Percentiles rank a stretch among this genome's conserved stretches.
Conservation (phyloP, 2,329 filamentous ascomycete species). For the Rugonectria rugulosa region DNA sequence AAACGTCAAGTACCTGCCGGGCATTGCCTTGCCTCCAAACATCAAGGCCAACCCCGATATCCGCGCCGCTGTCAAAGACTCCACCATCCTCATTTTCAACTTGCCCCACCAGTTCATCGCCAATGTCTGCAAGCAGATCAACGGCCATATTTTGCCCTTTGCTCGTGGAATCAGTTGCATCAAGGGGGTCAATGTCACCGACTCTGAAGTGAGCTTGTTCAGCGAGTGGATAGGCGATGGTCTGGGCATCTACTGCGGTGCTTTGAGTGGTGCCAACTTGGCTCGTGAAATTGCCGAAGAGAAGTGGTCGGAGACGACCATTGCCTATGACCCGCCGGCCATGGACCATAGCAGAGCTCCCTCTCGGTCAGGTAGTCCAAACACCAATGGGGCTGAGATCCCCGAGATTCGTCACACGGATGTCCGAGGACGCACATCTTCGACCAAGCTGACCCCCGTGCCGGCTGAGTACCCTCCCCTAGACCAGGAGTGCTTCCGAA, state of each 20-base stretch:
- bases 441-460: slow-evolving; percentile 75
- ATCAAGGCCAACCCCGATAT: slow-evolving; percentile 84
- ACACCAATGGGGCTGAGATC: slow-evolving; percentile 59
- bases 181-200: slow-evolving; percentile 94
- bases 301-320: slow-evolving; percentile 96
- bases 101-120: slow-evolving; percentile 95
- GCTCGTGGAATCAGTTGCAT: slow-evolving; percentile 96
- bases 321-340: slow-evolving; percentile 91
- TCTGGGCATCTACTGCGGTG: slow-evolving; percentile 95
- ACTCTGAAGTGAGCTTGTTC: slow-evolving; percentile 87
- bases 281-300: slow-evolving; percentile 93
- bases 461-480: slow-evolving; percentile 86
- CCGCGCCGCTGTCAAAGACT: slow-evolving; percentile 79
- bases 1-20: slow-evolving; percentile 98
- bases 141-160: slow-evolving; percentile 89
- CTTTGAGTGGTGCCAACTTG: slow-evolving; percentile 94
- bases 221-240: slow-evolving; percentile 93
- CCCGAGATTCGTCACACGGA: slow-evolving; percentile 72
- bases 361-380: slow-evolving; percentile 55
- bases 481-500: slow-evolving; percentile 82
- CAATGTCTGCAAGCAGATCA: slow-evolving; percentile 82
- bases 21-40: slow-evolving; percentile 82
- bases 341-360: slow-evolving; percentile 81
- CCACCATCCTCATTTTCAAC: slow-evolving; percentile 94
- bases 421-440: slow-evolving; percentile 70